These are phyloP conservation scores for Emmonsia crescens DNA, from an alignment of 2,329 filamentous ascomycete genomes.

Conservation along the genomic window DNA sequence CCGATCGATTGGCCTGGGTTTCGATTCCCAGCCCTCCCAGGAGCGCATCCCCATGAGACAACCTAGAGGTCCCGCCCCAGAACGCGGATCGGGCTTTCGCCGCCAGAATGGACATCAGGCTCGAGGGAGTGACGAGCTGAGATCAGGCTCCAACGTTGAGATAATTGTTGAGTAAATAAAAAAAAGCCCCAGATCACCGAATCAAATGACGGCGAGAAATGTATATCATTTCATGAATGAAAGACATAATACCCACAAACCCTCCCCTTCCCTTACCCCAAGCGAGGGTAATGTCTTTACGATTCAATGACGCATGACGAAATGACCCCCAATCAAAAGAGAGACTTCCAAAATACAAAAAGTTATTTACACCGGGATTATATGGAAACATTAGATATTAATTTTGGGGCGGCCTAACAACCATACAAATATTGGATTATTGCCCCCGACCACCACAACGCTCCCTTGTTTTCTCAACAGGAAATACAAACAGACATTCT, in stretches of 20 bases:
- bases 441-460: background rate
- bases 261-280: background rate
- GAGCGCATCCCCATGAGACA: conserved; percentile 49
- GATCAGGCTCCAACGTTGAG: conserved; percentile 49
- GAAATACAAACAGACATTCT: background rate
- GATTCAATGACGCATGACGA: conserved; percentile 40
- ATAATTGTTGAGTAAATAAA: conserved; percentile 50
- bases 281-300: conserved; percentile 30
- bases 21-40: conserved; percentile 43
- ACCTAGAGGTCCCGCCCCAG: conserved; percentile 50
- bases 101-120: conserved; percentile 52
- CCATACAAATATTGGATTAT: conserved; percentile 12
- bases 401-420: conserved; percentile 30
- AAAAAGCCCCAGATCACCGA: conserved; percentile 10
- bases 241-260: conserved; percentile 7
- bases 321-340: conserved; percentile 26
- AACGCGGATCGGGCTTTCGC: conserved; percentile 48
- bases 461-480: background rate
- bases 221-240: conserved; percentile 12
- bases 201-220: conserved; percentile 16
- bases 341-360: conserved; percentile 16
- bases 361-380: conserved; percentile 28
- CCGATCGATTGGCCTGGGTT: conserved; percentile 49
- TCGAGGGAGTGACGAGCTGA: conserved; percentile 53
- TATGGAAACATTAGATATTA: conserved; percentile 30